Evolutionary conservation across 2,329 filamentous ascomycete genomes (phyloP), one percentile per base, ranked within the genome.

Genomic region (Paecilomyces sp.): DNA sequence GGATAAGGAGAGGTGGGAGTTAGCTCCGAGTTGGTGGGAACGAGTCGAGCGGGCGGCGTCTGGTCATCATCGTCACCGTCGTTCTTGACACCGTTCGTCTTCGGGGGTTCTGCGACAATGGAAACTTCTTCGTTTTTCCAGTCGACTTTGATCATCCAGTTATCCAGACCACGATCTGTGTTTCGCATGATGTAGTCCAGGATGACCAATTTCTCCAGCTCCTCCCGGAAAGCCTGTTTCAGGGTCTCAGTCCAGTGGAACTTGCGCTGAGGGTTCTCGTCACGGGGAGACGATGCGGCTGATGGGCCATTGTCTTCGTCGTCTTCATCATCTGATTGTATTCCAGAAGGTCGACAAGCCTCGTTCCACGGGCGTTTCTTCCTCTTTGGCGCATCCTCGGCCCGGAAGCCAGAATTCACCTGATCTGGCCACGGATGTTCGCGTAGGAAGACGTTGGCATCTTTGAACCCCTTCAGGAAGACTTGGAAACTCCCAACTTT

Each of bases 91-190:
- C 80, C 76, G 57, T 87, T 84, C 58, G 81, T 82, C 79, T 81
- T 90, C 70, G 80, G 95, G 11, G 92, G 91, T 61, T 97, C 92
- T 0, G 91, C 91, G 15, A 89, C 88, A 64, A 99, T 91, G 7
- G 89, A 91, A 12, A 94, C 93, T 68, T 89, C 85, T 69, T 94
- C 86, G 2, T 84, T 87, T 66, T 91, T 85, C 82, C 87, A 91
- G 74, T 99, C 92, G 33, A 99, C 90, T 74, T 91, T 94, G 71
- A 99, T 92, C 94, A 99, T 99, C 94, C 94, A 99, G 68, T 99
- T 99, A 73, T 99, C 94, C 59, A 97, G 80, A 1, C 94, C 94
- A 76, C 94, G 85, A 73, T 99, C 94, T 1, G 94, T 99, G 71
- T 99, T 99, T 60, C 94, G 86, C 94, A 99, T 99, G 64, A 99